Percentiles rank a stretch among this genome's conserved stretches.
Conservation (phyloP, 257 asterid species). For the Nicotiana obtusifolia region DNA sequence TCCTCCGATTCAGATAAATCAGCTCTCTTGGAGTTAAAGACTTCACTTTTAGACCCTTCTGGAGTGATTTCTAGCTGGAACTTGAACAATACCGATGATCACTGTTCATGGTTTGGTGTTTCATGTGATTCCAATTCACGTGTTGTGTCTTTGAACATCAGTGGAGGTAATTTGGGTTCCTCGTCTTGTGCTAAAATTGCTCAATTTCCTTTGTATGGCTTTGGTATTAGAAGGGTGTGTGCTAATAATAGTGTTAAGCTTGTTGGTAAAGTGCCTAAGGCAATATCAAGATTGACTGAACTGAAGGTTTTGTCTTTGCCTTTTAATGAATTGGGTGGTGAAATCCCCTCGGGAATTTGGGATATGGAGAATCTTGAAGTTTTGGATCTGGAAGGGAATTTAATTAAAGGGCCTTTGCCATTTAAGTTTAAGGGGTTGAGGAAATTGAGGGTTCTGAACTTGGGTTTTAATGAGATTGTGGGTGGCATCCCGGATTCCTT, state of each 20-base stretch:
- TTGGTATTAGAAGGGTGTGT: slow-evolving; percentile 73
- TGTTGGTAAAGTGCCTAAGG: slow-evolving; percentile 48
- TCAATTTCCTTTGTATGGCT: slow-evolving; percentile 74
- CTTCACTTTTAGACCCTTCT: slow-evolving; percentile 55
- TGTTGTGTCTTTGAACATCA: slow-evolving; percentile 62
- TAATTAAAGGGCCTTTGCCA: slow-evolving; percentile 54
- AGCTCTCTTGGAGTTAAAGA: slow-evolving; percentile 75
- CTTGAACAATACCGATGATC: slow-evolving; percentile 28
- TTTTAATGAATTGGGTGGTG: slow-evolving; percentile 72
- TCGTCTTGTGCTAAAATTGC: slow-evolving; percentile 60
- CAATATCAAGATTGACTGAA: slow-evolving; percentile 52
- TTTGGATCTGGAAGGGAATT: slow-evolving; percentile 91
- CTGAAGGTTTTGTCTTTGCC: slow-evolving; percentile 71
- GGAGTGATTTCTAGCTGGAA: slow-evolving; percentile 65
- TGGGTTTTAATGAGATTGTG: slow-evolving; percentile 59
- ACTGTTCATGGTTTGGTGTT: slow-evolving; percentile 80
- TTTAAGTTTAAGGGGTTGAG: slow-evolving; percentile 45
- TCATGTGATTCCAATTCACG: slow-evolving; percentile 61
- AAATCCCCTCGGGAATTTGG: slow-evolving; percentile 64
- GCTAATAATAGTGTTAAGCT: slow-evolving; percentile 27
- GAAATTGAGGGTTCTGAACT: slow-evolving; percentile 62
- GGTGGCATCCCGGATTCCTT: slow-evolving; percentile 63
- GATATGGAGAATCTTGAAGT: slow-evolving; percentile 84
- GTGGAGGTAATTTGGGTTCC: slow-evolving; percentile 62
- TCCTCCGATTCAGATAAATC: slow-evolving; percentile 68